Base-by-base conservation (phyloP, 345 rosid species). In the Combretum micranthum region DNA sequence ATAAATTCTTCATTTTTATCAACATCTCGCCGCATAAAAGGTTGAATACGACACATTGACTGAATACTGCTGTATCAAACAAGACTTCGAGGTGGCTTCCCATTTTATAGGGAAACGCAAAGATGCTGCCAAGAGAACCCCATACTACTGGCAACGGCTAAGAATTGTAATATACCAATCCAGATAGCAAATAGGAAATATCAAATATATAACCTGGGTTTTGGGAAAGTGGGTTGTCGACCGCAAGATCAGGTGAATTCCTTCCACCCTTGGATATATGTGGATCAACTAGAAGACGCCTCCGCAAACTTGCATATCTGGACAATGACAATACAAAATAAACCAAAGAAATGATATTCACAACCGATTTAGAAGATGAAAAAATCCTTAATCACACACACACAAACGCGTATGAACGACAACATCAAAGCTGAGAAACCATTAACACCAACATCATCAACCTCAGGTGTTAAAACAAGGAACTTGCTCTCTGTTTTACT, bases 181-280 rank as follows among this genome's bases (percentile, higher is more conserved):
- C 32, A 18, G 13, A 53, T 37, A 17, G 64, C 13, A 42, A 12
- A 52, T 3, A 47, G 17, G 20, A 32, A 49, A 43, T 69, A 53
- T 32, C 62, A 58, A 50, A 62, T 61, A 54, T 26, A 42, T 57
- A 67, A 92, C 98, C 98, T 62, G 98, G 98, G 72, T 88, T 92
- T 78, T 84, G 98, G 8, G 98, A 92, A 21, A 92, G 74, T 21
- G 98, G 98, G 66, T 92, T 92, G 69, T 92, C 98, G 26, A 92
- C 68, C 18, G 77, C 79, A 64, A 79, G 93, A 76, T 86, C 68
- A 64, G 86, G 86, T 2, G 88, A 75, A 62, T 62, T 78, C 56
- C 73, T 73, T 66, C 79, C 78, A 62, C 74, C 84, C 71, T 84
- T 92, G 12, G 74, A 66, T 46, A 80, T 54, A 63, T 88, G 88